Conservation (phyloP, 768 basidiomycete genomes). For the Pleurotus cornucopiae region DNA sequence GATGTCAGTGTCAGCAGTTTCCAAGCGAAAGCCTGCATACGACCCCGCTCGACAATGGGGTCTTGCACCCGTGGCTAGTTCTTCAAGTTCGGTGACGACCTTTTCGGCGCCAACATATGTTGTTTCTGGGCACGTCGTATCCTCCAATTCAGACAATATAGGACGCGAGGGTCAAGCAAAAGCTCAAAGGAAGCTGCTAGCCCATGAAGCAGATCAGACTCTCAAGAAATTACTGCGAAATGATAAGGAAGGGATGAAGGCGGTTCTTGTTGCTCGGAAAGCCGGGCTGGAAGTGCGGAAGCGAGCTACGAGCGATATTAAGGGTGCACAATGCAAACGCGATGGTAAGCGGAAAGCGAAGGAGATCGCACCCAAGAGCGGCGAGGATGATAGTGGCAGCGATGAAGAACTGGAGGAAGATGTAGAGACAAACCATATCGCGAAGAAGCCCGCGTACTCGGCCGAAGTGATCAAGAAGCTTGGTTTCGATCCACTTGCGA, state of each 20-base stretch:
- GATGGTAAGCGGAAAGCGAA: conserved; percentile 16
- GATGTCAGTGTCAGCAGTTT: conserved; percentile 48
- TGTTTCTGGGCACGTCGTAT: conserved; percentile 73
- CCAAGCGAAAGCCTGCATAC: conserved; percentile 52
- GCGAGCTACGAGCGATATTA: conserved; percentile 10
- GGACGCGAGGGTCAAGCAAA: conserved; percentile 80
- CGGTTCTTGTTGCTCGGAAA: conserved; percentile 58
- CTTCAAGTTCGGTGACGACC: conserved; percentile 18
- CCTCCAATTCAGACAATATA: conserved; percentile 61
- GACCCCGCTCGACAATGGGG: conserved; percentile 78
- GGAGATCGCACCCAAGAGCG: conserved; percentile 13
- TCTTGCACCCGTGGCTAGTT: conserved; percentile 47
- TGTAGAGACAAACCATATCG: conserved; percentile 3
- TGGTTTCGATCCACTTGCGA: conserved; percentile 75
- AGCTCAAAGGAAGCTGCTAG: conserved; percentile 57
- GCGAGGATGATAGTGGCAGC: conserved; percentile 9
- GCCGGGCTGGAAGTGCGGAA: conserved; percentile 20
- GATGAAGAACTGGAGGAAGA: conserved; percentile 11
- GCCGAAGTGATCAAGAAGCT: conserved; percentile 64
- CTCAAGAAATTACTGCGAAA: conserved; percentile 57
- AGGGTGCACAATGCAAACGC: conserved; percentile 12
- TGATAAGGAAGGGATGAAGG: conserved; percentile 66
- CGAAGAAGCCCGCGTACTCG: conserved; percentile 52
- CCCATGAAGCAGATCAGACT: conserved; percentile 55
- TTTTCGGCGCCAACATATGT: conserved; percentile 64